Percentiles rank a stretch among this genome's conserved stretches.
Conservation (phyloP, 2,329 filamentous ascomycete species). For the Aspergillus cejpii region DNA sequence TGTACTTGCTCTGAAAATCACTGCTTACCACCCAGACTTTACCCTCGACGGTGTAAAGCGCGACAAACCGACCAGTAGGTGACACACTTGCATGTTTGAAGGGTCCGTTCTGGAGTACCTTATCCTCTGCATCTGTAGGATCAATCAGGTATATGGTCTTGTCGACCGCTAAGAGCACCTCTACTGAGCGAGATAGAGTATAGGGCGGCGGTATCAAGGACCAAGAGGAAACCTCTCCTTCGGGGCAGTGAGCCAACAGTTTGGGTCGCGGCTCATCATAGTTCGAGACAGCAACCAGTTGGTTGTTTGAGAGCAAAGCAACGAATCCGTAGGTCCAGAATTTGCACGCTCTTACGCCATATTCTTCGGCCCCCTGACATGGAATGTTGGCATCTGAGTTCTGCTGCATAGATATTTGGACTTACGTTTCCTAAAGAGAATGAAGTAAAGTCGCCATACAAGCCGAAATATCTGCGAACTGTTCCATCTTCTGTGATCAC, state of each 20-base stretch:
- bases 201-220: slow-evolving; percentile 78
- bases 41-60: slow-evolving; percentile 77
- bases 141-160: slow-evolving; percentile 83
- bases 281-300: slow-evolving; percentile 74
- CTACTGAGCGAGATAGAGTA: slow-evolving; percentile 85
- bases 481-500: slow-evolving; percentile 84
- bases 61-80: slow-evolving; percentile 80
- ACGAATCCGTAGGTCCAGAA: slow-evolving; percentile 95
- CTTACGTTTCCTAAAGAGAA: slow-evolving; percentile 76
- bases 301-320: slow-evolving; percentile 80
- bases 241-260: slow-evolving; percentile 66
- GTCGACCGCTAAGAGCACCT: slow-evolving; percentile 78
- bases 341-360: slow-evolving; percentile 77
- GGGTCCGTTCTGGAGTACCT: slow-evolving; percentile 81
- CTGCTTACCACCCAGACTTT: slow-evolving; percentile 89
- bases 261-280: slow-evolving; percentile 89
- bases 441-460: slow-evolving; percentile 92
- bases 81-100: slow-evolving; percentile 88
- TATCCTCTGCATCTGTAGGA: slow-evolving; percentile 82
- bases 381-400: slow-evolving; percentile 9
- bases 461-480: slow-evolving; percentile 79
- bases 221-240: slow-evolving; percentile 80
- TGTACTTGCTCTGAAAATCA: slow-evolving; percentile 86
- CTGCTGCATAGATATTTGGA: background rate
- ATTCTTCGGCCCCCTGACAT: slow-evolving; percentile 67